Conservation (phyloP, 495 filamentous ascomycete species). For the Rusavskia elegans region DNA sequence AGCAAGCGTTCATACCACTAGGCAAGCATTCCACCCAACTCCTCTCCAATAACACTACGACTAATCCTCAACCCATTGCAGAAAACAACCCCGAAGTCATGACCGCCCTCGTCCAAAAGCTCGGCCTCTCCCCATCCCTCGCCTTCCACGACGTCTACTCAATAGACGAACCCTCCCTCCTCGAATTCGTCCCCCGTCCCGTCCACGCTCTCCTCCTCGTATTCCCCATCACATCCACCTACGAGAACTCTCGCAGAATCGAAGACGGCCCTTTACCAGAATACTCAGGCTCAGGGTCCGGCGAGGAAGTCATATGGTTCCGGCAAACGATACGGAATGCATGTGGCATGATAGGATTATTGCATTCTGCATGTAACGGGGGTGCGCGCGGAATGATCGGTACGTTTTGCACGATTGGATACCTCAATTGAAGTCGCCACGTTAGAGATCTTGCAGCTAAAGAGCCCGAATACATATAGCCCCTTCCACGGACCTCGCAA, state of each 20-base stretch:
- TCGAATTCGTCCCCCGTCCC: constrained; percentile 40
- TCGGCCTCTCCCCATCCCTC: constrained; percentile 33
- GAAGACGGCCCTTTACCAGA: constrained; percentile 19
- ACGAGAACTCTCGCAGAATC: constrained; percentile 26
- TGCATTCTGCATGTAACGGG: constrained; percentile 42
- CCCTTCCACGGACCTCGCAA: constrained; percentile 17
- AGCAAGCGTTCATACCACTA: constrained; percentile 8
- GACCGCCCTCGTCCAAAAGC: constrained; percentile 32
- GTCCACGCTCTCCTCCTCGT: constrained; percentile 42
- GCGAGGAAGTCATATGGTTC: constrained; percentile 45
- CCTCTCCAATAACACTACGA: no score
- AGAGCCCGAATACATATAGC: neutral
- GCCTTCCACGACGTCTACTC: constrained; percentile 43
- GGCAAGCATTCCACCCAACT: constrained; percentile 1
- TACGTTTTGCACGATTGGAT: no score
- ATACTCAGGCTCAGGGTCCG: constrained; percentile 33
- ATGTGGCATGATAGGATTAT: constrained; percentile 46
- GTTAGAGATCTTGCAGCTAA: no score
- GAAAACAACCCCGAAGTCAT: constrained; percentile 52
- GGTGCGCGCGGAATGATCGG: constrained; percentile 25
- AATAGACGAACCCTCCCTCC: constrained; percentile 37
- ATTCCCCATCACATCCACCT: constrained; percentile 29
- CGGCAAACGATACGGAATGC: constrained; percentile 52
- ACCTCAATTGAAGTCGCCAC: no score
- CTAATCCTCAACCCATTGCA: constrained; percentile 10